Conservation (phyloP, 495 filamentous ascomycete genomes). For the Penicillium waksmanii region DNA sequence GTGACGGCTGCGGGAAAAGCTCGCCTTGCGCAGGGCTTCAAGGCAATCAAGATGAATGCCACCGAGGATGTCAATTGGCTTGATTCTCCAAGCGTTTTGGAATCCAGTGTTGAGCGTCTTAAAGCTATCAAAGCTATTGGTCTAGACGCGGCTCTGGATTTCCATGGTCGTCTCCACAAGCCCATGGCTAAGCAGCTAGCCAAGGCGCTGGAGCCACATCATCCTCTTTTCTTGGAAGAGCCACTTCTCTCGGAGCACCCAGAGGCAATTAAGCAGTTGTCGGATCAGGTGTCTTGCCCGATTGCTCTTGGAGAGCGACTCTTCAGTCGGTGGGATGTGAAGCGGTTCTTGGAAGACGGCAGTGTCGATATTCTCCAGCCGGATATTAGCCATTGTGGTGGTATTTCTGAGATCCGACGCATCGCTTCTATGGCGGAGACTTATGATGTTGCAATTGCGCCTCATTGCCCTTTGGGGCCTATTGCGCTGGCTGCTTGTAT, state of each 20-base stretch:
- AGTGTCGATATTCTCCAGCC: slow-evolving; percentile 78
- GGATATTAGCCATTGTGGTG: slow-evolving; percentile 76
- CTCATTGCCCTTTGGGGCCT: slow-evolving; percentile 78
- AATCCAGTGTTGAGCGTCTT: slow-evolving; percentile 68
- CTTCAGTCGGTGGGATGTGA: slow-evolving; percentile 75
- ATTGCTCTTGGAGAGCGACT: slow-evolving; percentile 80
- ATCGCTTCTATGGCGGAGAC: slow-evolving; percentile 77
- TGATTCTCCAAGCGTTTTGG: slow-evolving; percentile 67
- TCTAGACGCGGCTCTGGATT: slow-evolving; percentile 74
- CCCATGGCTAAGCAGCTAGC: slow-evolving; percentile 83
- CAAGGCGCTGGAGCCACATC: slow-evolving; percentile 68
- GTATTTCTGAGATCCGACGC: slow-evolving; percentile 71
- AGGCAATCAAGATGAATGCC: slow-evolving; percentile 79
- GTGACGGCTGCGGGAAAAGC: slow-evolving; percentile 63
- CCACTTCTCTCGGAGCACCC: slow-evolving; percentile 74
- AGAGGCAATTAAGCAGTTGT: slow-evolving; percentile 68
- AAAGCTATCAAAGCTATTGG: slow-evolving; percentile 71
- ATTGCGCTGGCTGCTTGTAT: slow-evolving; percentile 76
- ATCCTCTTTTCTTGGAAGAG: slow-evolving; percentile 81
- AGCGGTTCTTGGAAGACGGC: slow-evolving; percentile 69
- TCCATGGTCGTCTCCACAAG: slow-evolving; percentile 78
- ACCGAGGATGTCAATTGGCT: slow-evolving; percentile 81
- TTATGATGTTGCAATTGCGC: slow-evolving; percentile 77
- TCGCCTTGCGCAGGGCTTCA: slow-evolving; percentile 72
- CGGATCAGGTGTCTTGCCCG: slow-evolving; percentile 62